phyloP scores from a whole-genome alignment of 78 protist genomes.

The Bodo saltans region DNA sequence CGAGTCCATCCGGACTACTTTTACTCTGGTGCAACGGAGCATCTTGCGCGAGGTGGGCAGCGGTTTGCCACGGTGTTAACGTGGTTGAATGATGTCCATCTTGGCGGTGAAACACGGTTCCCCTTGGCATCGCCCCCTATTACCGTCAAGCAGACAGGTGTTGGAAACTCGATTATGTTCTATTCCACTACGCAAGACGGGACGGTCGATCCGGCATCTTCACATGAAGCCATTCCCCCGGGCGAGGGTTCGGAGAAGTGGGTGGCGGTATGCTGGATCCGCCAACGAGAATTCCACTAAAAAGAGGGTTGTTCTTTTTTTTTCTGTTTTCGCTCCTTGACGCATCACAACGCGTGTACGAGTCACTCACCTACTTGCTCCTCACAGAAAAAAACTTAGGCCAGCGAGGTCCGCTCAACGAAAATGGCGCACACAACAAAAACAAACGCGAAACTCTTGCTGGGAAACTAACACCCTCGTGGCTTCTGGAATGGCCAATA shows the following conservation, averaged over 20 bases:
- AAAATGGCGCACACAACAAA: too few species aligned
- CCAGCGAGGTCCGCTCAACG: too few species aligned
- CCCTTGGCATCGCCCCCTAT: neutral
- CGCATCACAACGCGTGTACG: too few species aligned
- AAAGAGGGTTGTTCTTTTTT: neutral
- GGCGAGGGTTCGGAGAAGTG: conserved; percentile 1
- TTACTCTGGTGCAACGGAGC: neutral
- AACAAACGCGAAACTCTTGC: too few species aligned
- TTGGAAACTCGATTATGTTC: neutral
- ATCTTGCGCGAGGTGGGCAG: conserved; percentile 25
- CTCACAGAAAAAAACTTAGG: too few species aligned
- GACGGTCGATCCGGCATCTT: neutral
- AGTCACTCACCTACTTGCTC: too few species aligned
- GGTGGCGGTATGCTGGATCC: conserved; percentile 19
- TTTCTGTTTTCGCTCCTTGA: too few species aligned
- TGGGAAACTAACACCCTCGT: too few species aligned
- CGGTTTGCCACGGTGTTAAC: conserved; percentile 10
- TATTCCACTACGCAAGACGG: neutral
- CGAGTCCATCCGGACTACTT: conserved; percentile 31
- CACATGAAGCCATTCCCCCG: neutral
- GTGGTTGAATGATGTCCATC: neutral
- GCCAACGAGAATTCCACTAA: neutral
- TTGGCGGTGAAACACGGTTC: conserved; percentile 16
- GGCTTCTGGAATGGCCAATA: too few species aligned
- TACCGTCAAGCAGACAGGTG: neutral